These are phyloP conservation scores for Salix dunnii DNA, from an alignment of 345 rosid genomes.

Conservation along the genomic window DNA sequence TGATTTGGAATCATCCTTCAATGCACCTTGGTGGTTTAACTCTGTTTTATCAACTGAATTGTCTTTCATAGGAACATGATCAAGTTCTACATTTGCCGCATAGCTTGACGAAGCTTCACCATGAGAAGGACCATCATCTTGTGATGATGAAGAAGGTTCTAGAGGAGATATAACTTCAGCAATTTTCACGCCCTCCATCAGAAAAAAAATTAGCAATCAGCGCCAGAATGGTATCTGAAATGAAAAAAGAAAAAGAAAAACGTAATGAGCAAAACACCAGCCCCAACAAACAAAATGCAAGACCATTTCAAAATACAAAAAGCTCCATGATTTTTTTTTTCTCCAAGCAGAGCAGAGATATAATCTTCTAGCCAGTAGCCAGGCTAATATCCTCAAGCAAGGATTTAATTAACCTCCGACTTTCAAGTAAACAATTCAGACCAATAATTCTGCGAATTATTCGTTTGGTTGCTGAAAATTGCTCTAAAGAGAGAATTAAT, in stretches of 20 bases:
- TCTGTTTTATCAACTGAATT: conserved; percentile 21
- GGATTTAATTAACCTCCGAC: neutral
- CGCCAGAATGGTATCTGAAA: conserved; percentile 24
- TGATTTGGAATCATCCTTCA: conserved; percentile 17
- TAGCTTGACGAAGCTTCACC: conserved; percentile 8
- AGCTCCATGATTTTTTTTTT: neutral
- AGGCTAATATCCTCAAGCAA: too few species aligned
- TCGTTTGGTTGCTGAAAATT: neutral
- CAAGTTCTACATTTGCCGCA: conserved; percentile 12
- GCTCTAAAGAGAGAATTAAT: neutral
- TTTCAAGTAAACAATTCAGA: neutral
- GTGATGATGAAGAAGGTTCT: conserved; percentile 17
- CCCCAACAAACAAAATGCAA: neutral
- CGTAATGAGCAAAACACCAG: neutral
- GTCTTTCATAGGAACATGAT: conserved; percentile 14
- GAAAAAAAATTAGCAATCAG: conserved; percentile 13
- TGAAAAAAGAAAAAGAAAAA: neutral
- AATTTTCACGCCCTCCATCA: conserved; percentile 48
- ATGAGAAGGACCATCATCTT: conserved; percentile 13
- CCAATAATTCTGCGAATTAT: neutral
- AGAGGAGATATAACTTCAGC: conserved; percentile 29
- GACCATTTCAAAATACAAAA: neutral
- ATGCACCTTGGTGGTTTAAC: conserved; percentile 5
- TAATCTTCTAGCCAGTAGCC: too few species aligned
- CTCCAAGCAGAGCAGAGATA: neutral